Base-by-base conservation (phyloP, 345 rosid species). In the Citrus medica region DNA sequence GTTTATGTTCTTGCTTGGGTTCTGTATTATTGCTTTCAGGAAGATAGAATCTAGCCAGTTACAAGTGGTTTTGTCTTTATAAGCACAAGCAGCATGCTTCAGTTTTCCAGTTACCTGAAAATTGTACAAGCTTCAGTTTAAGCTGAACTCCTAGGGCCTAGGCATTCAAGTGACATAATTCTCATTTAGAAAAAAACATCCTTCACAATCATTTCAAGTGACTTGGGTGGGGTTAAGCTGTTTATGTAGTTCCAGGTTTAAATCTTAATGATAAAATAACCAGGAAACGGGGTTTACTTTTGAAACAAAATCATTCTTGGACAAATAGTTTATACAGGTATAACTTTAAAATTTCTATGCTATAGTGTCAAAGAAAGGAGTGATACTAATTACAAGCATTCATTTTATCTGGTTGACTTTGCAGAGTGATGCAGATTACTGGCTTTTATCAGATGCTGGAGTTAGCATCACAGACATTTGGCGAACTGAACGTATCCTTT, bases 381-480 rank as follows among this genome's bases (percentile, higher is more conserved):
- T 16, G 2, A 28, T 60, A 67, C 61, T 64, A 61, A 25, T 69
- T 24, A 69, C 58, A 21, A 59, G 53, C 64, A 24, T 65, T 83
- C 30, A 71, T 48, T 7, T 38, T 63, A 80, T 64, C 69, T 74
- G 46, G 60, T 78, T 64, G 56, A 69, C 16, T 77, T 67, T 83
- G 84, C 90, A 93, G 98, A 86, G 86, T 80, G 95, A 88, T 71
- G 93, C 90, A 70, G 99, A 96, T 85, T 96, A 94, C 89, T 92
- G 97, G 98, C 95, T 94, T 48, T 87, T 88, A 83, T 94, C 99
- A 83, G 99, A 96, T 76, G 89, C 93, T 19, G 94, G 85, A 24
- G 89, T 94, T 80, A 94, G 98, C 90, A 89, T 92, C 77, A 94
- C 97, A 25, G 95, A 94, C 86, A 85, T 91, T 81, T 96, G 99